These are phyloP conservation scores for Kalmanozyma brasiliensis DNA, from an alignment of 1,284 basidiomycete species.

Conservation along the genomic window DNA sequence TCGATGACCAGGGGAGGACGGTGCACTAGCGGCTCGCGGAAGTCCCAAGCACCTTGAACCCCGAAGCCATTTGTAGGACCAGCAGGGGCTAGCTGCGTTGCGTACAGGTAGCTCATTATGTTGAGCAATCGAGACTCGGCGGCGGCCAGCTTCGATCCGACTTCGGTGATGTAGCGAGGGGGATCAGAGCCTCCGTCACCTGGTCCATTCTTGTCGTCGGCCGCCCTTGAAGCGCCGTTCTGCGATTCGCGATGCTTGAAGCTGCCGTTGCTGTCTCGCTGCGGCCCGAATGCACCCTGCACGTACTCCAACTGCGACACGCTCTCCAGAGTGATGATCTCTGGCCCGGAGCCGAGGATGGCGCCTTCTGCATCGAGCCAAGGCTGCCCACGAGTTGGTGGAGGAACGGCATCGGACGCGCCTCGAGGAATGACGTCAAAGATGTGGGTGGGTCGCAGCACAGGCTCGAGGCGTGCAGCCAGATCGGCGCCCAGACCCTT, in stretches of 20 bases:
- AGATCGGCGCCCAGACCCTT: slow-evolving; percentile 92
- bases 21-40: slow-evolving; percentile 75
- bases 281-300: slow-evolving; percentile 21
- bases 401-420: slow-evolving; percentile 9
- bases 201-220: slow-evolving; percentile 10
- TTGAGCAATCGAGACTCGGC: slow-evolving; percentile 50
- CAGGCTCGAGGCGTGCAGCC: slow-evolving; percentile 76
- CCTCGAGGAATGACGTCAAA: slow-evolving; percentile 70
- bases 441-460: slow-evolving; percentile 76
- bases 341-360: slow-evolving; percentile 25
- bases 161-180: slow-evolving; percentile 34
- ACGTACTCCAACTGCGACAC: slow-evolving; percentile 33
- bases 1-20: slow-evolving; percentile 49
- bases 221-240: slow-evolving; percentile 2
- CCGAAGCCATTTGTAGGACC: neutral
- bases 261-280: slow-evolving; percentile 2
- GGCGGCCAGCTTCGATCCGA: slow-evolving; percentile 37
- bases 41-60: slow-evolving; percentile 74
- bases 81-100: slow-evolving; percentile 17
- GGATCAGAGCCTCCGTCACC: slow-evolving; percentile 29
- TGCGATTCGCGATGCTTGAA: neutral
- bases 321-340: slow-evolving; percentile 32
- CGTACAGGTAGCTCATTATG: slow-evolving; percentile 59
- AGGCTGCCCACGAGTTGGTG: slow-evolving; percentile 19
- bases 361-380: slow-evolving; percentile 42